Evolutionary conservation across 495 filamentous ascomycete genomes (phyloP), one percentile per base, ranked within the genome.

Genomic region (Beverwykella pulmonaria): DNA sequence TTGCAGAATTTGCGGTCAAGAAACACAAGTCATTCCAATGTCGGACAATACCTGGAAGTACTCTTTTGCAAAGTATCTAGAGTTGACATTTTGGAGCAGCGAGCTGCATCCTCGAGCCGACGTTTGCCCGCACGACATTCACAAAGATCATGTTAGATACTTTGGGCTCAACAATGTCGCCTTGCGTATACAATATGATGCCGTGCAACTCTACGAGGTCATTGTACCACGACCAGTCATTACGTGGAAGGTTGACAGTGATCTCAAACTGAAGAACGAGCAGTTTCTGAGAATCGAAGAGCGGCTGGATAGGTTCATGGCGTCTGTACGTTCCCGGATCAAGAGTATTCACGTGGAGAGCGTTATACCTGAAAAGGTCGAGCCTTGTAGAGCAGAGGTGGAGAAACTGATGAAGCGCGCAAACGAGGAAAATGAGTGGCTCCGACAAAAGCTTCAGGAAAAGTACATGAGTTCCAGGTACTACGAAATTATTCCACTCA

Each of bases 21-120:
- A 97, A 74, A 97, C 93, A 1, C 89, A 91, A 44, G 86, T 93
- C 41, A 88, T 90, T 65, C 90, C 90, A 17, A 99, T 99, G 94
- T 97, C 93, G 0, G 88, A 91, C 54, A 92, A 83, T 73, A 96
- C 92, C 1, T 99, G 93, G 92, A 98, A 95, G 76, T 99, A 99
- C 75, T 98, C 95, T 0, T 95, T 99, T 72, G 93, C 88, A 3
- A 99, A 99, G 77, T 99, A 97, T 71, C 82, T 99, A 26, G 95
- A 99, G 76, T 80, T 99, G 17, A 94, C 91, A 2, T 98, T 97
- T 72, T 98, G 92, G 93, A 94, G 91, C 74, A 88, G 83, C 58
- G 88, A 92, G 53, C 76, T 97, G 44, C 90, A 87, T 73, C 82
- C 92, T 27, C 85, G 91, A 54, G 88, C 87, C 17, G 88, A 89